These are phyloP conservation scores for Nematodospora anomalae DNA, from an alignment of 1,139 yeast genomes.

Conservation along the genomic window DNA sequence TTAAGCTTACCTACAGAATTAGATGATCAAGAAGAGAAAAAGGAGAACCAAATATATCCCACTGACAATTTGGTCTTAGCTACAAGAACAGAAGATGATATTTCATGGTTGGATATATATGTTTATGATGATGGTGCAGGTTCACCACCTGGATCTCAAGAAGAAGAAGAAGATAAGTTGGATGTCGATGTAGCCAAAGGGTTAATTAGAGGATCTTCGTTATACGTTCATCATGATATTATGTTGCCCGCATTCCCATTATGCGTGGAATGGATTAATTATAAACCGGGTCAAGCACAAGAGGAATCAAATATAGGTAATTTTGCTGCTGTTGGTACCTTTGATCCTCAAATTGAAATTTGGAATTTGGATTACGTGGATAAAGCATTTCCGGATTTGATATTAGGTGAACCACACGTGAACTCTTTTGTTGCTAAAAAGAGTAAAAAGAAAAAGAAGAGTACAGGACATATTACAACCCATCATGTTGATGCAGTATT, in stretches of 20 bases:
- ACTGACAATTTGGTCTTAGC: conserved; percentile 88
- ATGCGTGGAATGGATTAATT: conserved; percentile 93
- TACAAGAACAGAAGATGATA: conserved; percentile 94
- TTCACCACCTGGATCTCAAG: conserved; percentile 63
- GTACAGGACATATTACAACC: conserved; percentile 56
- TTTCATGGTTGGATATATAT: conserved; percentile 88
- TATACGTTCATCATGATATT: conserved; percentile 94
- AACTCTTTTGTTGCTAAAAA: conserved; percentile 42
- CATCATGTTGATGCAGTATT: conserved; percentile 95
- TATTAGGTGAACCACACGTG: conserved; percentile 75
- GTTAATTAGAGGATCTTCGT: conserved; percentile 64
- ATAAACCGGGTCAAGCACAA: conserved; percentile 52
- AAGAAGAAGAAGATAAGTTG: conserved; percentile 60
- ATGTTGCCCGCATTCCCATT: conserved; percentile 97
- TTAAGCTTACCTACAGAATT: conserved; percentile 69
- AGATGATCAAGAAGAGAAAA: conserved; percentile 69
- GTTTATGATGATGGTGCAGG: conserved; percentile 95
- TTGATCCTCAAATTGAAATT: conserved; percentile 94
- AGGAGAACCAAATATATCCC: conserved; percentile 83
- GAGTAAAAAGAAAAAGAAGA: conserved; percentile 52
- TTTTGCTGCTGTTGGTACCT: conserved; percentile 94
- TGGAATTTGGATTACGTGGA: conserved; percentile 95
- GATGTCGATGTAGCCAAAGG: conserved; percentile 72
- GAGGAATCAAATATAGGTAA: conserved; percentile 60
- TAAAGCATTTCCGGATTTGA: conserved; percentile 91